Conservation (phyloP, 179 eudicot genomes). For the Beta corolliflora region DNA sequence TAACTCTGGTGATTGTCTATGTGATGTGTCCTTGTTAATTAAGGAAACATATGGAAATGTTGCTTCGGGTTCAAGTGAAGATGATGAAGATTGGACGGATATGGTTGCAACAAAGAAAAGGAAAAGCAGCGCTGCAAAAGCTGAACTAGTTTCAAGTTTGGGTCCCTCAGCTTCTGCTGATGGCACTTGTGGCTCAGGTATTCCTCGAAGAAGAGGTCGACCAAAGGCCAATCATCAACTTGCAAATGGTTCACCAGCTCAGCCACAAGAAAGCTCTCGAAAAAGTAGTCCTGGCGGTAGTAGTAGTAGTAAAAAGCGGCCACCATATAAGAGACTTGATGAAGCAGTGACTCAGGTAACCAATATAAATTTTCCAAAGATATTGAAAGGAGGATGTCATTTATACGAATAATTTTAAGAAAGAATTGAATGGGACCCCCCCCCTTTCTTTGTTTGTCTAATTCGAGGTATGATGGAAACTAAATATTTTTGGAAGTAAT, state of each 20-base stretch:
- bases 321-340: conserved; percentile 53
- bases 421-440: too few species aligned
- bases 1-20: neutral
- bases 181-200: conserved; percentile 21
- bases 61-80: conserved; percentile 84
- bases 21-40: conserved; percentile 21
- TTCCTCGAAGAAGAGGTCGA: conserved; percentile 35
- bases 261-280: conserved; percentile 29
- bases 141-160: conserved; percentile 25
- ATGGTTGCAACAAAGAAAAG: conserved; percentile 24
- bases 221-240: conserved; percentile 41
- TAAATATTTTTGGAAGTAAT: neutral
- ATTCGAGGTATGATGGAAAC: neutral
- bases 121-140: conserved; percentile 33
- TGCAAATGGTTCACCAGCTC: conserved; percentile 33
- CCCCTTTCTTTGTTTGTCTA: too few species aligned
- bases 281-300: conserved; percentile 39
- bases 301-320: conserved; percentile 34
- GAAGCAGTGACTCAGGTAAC: conserved; percentile 73
- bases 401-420: too few species aligned
- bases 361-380: too few species aligned
- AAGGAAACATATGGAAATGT: conserved; percentile 82
- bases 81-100: conserved; percentile 66
- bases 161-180: conserved; percentile 27
- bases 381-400: too few species aligned